These are phyloP conservation scores for Pseudocercospora musae DNA, from an alignment of 2,329 filamentous ascomycete species.

Conservation along the genomic window DNA sequence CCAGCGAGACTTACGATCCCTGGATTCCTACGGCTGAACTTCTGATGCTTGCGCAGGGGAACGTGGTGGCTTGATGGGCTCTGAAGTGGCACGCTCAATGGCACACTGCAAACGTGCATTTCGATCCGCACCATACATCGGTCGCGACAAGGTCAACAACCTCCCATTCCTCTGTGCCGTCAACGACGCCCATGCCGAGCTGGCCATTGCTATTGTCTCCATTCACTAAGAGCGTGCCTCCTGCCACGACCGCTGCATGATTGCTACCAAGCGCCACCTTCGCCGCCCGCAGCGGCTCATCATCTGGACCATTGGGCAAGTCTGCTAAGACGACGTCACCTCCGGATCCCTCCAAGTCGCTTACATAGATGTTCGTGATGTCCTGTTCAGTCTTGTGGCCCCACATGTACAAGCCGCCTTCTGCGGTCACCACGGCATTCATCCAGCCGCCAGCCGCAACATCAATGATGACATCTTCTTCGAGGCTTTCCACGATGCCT, in stretches of 20 bases:
- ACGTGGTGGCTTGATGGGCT: not conserved
- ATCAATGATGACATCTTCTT: conserved; percentile 49
- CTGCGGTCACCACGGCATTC: conserved; percentile 56
- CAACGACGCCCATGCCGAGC: conserved; percentile 44
- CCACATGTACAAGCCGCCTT: conserved; percentile 61
- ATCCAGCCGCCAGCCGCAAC: conserved; percentile 56
- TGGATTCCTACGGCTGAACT: not conserved
- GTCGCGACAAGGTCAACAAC: conserved; percentile 9
- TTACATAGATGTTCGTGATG: too few species aligned
- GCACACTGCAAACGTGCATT: not conserved
- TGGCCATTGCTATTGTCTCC: conserved; percentile 60
- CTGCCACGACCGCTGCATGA: conserved; percentile 55
- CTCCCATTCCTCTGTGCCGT: conserved; percentile 29
- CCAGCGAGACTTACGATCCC: not conserved
- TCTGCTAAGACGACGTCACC: conserved; percentile 23
- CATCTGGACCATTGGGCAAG: conserved; percentile 42
- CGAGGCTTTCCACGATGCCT: conserved; percentile 48
- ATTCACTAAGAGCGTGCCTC: conserved; percentile 51
- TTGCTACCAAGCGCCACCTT: conserved; percentile 58
- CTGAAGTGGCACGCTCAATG: not conserved
- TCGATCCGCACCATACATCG: conserved; percentile 57
- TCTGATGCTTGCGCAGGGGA: not conserved
- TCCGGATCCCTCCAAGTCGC: too few species aligned
- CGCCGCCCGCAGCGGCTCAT: conserved; percentile 43
- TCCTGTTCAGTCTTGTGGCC: conserved; percentile 39